Conservation (phyloP, 2,329 filamentous ascomycete genomes). For the Penicillium sp. region DNA sequence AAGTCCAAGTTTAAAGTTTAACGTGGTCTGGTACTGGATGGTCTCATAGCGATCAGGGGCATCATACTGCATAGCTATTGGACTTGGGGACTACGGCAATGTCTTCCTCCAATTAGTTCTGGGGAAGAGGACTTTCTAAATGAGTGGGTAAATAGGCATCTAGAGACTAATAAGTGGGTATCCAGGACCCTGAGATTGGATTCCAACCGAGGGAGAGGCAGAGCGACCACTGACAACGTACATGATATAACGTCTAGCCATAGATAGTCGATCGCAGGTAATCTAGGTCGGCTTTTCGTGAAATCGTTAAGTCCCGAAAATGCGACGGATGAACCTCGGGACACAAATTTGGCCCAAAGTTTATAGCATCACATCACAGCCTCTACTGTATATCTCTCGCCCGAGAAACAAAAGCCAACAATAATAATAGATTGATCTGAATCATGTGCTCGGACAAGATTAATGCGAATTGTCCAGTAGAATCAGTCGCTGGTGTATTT, state of each 20-base stretch:
- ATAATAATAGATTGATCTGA: background rate
- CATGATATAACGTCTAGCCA: background rate
- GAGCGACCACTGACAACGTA: background rate
- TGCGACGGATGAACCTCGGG: background rate
- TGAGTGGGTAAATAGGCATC: background rate
- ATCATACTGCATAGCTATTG: background rate
- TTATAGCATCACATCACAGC: background rate
- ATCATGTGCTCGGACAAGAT: background rate
- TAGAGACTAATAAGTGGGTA: background rate
- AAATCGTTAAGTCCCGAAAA: background rate
- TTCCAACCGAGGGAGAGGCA: background rate
- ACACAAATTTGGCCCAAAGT: background rate
- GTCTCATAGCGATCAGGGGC: background rate
- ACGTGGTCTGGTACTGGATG: background rate
- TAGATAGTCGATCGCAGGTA: background rate
- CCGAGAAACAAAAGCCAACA: slow-evolving; percentile 8
- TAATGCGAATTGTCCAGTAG: slow-evolving; percentile 8
- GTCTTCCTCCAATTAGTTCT: too few species aligned
- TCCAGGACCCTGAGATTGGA: background rate
- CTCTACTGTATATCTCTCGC: slow-evolving; percentile 9
- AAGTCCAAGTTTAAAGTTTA: slow-evolving; percentile 11
- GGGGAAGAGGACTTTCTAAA: too few species aligned
- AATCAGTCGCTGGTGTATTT: background rate
- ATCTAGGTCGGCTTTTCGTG: background rate
- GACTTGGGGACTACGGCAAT: background rate